Conservation (phyloP, 495 filamentous ascomycete species). For the Penicillium lagena region DNA sequence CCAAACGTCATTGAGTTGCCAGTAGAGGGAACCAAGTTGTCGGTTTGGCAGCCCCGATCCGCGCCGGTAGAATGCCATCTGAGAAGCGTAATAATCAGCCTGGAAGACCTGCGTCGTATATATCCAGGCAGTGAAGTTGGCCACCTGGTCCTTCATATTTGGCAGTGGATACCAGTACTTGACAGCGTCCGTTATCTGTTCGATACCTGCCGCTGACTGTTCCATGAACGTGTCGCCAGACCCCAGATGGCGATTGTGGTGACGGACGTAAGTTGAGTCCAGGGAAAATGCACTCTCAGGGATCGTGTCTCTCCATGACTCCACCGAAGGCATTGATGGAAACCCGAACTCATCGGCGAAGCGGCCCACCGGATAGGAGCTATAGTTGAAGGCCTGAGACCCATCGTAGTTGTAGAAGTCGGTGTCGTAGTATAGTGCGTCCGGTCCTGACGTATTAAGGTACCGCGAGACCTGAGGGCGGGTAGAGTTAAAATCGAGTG, state of each 20-base stretch:
- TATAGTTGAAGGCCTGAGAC: conserved; percentile 47
- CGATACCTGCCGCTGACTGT: conserved; percentile 43
- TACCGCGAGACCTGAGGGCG: conserved; percentile 58
- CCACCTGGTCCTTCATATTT: conserved; percentile 45
- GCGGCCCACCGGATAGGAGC: conserved; percentile 51
- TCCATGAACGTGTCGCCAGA: conserved; percentile 33
- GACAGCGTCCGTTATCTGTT: conserved; percentile 57
- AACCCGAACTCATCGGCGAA: conserved; percentile 65
- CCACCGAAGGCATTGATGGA: conserved; percentile 59
- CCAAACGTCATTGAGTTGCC: conserved; percentile 68
- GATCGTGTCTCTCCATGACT: conserved; percentile 53
- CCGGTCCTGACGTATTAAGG: conserved; percentile 46
- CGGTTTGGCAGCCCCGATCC: conserved; percentile 53
- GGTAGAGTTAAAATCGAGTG: conserved; percentile 48
- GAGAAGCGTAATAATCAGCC: conserved; percentile 56
- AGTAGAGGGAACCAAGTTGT: conserved; percentile 59
- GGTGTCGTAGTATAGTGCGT: conserved; percentile 65
- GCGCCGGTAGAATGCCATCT: conserved; percentile 62
- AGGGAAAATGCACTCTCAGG: conserved; percentile 46
- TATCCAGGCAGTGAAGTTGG: conserved; percentile 66
- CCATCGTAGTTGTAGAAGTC: conserved; percentile 65
- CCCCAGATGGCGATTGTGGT: conserved; percentile 62
- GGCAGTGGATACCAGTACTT: conserved; percentile 56
- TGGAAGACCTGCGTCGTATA: conserved; percentile 64
- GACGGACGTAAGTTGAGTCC: conserved; percentile 52